Percentiles rank a stretch among this genome's conserved stretches.
Evolutionary conservation across 2,329 filamentous ascomycete species (phyloP).

Genomic region (Cordyceps tenuipes): DNA sequence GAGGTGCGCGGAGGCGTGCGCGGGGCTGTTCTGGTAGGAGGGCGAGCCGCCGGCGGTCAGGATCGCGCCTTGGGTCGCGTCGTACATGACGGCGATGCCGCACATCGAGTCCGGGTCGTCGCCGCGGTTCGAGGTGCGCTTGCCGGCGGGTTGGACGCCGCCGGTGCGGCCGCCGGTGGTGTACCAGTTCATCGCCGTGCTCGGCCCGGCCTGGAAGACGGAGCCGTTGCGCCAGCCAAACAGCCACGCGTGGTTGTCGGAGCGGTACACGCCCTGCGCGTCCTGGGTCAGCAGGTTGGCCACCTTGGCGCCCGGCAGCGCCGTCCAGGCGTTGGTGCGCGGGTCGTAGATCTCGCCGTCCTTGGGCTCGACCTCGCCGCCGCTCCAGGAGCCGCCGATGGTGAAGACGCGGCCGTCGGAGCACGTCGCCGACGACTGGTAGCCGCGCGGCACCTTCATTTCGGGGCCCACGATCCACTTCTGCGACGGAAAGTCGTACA

Average conservation of each 20-base stretch:
- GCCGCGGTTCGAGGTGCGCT: slow-evolving; percentile 19
- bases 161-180: slow-evolving; percentile 36
- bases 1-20: slow-evolving; percentile 37
- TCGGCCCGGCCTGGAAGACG: slow-evolving; percentile 49
- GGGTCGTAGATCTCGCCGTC: slow-evolving; percentile 48
- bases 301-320: slow-evolving; percentile 33
- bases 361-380: slow-evolving; percentile 37
- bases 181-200: slow-evolving; percentile 50
- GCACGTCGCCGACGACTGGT: slow-evolving; percentile 42
- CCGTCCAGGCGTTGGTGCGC: slow-evolving; percentile 36
- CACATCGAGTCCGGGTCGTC: slow-evolving; percentile 42
- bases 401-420: slow-evolving; percentile 48
- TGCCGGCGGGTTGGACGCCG: slow-evolving; percentile 31
- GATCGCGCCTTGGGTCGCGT: slow-evolving; percentile 49
- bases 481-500: slow-evolving; percentile 33
- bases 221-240: slow-evolving; percentile 36
- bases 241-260: slow-evolving; percentile 27
- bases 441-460: slow-evolving; percentile 41
- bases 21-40: slow-evolving; percentile 34
- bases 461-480: slow-evolving; percentile 30
- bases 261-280: slow-evolving; percentile 41
- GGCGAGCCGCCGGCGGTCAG: slow-evolving; percentile 42
- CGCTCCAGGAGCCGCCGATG: slow-evolving; percentile 48
- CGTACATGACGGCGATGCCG: slow-evolving; percentile 49
- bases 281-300: slow-evolving; percentile 42